Evolutionary conservation across 2,329 filamentous ascomycete genomes (phyloP), one percentile per base, ranked within the genome.

Genomic region (Huntiella abstrusa): DNA sequence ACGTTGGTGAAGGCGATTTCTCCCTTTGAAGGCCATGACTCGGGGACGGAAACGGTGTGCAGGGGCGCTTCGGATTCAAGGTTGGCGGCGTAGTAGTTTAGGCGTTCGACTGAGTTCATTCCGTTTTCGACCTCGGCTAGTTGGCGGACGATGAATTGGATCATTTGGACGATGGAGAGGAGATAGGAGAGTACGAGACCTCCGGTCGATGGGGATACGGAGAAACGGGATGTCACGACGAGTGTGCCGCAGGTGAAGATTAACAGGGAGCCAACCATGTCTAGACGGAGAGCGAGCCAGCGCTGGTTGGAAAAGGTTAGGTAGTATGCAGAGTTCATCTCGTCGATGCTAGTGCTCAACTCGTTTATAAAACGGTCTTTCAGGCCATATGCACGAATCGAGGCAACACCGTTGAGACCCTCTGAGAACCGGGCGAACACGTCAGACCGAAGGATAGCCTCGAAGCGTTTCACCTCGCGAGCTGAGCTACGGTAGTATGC

Each of bases 91-190:
- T 96, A 96, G 64, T 93, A 85, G 58, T 86, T 77, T 33, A 96
- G 69, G 43, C 91, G 80, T 63, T 96, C 88, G 0, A 92, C 91
- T 0, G 87, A 80, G 59, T 95, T 96, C 88, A 96, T 96, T 57
- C 87, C 85, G 62, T 95, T 96, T 61, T 96, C 88, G 6, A 96
- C 85, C 60, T 95, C 88, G 19, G 88, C 88, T 5, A 95, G 70
- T 62, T 96, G 88, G 13, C 91, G 76, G 13, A 96, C 84, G 1
- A 85, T 88, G 61, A 95, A 95, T 58, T 95, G 88, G 53, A 96
- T 80, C 81, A 95, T 86, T 60, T 92, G 84, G 13, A 93, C 86
- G 56, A 95, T 93, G 11, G 80, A 74, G 13, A 98, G 70, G 57
- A 96, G 93, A 61, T 96, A 96, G 41, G 83, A 91, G 16, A 98